phyloP scores from a whole-genome alignment of 164 flowering plant species.

The Platanus orientalis region DNA sequence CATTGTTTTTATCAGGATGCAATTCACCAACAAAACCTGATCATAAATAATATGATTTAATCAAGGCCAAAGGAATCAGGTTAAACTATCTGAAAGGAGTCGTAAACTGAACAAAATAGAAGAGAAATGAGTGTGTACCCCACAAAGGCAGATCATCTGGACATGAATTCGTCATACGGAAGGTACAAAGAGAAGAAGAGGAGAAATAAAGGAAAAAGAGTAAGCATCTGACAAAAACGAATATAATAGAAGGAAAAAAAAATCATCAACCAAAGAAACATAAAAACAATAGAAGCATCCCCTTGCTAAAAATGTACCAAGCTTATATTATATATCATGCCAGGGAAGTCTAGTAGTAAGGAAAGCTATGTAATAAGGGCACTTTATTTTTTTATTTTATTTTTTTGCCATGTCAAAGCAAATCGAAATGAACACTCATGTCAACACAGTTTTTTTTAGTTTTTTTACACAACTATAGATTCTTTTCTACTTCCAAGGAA shows the following conservation, averaged over 20 bases:
- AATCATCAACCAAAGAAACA: background rate
- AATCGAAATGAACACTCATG: background rate
- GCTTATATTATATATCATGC: background rate
- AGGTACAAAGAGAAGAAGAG: slow-evolving; percentile 9
- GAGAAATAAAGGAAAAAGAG: slow-evolving; percentile 5
- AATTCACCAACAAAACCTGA: slow-evolving; percentile 91
- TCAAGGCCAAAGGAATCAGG: background rate
- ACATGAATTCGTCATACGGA: slow-evolving; percentile 17
- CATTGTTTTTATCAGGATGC: slow-evolving; percentile 69
- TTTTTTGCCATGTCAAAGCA: too few species aligned
- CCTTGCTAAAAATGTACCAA: slow-evolving; percentile 7
- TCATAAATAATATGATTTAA: slow-evolving; percentile 2
- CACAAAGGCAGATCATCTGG: slow-evolving; percentile 94
- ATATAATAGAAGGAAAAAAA: slow-evolving; percentile 4
- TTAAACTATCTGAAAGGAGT: background rate
- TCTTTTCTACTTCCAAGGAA: too few species aligned
- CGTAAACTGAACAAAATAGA: slow-evolving; percentile 1
- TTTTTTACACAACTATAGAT: too few species aligned
- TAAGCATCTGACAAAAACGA: slow-evolving; percentile 9
- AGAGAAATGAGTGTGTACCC: slow-evolving; percentile 54
- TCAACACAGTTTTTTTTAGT: too few species aligned
- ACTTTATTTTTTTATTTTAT: too few species aligned
- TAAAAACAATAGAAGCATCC: background rate
- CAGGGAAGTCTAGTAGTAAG: background rate
- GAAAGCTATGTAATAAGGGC: too few species aligned